A percentile compares a stretch with the other conserved stretches of the same genome.
Evolutionary conservation across 1,284 basidiomycete species (phyloP).

Genomic region (Psilocybe mexicana): DNA sequence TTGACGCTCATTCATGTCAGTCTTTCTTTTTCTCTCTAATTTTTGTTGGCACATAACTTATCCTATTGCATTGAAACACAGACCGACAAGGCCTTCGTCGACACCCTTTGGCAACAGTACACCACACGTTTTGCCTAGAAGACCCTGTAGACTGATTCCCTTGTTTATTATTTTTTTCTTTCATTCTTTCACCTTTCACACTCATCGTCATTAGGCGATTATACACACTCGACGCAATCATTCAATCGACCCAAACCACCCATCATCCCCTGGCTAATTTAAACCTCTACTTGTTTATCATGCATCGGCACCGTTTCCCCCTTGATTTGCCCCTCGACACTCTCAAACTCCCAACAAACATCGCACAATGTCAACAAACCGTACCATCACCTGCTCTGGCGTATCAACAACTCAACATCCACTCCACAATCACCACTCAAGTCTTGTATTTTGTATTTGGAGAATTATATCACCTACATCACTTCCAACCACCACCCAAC

Average conservation of each 20-base stretch:
- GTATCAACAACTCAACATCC: background rate
- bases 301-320: slow-evolving; percentile 6
- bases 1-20: slow-evolving; percentile 70
- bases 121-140: slow-evolving; percentile 27
- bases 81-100: slow-evolving; percentile 54
- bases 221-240: slow-evolving; percentile 6
- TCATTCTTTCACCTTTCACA: background rate
- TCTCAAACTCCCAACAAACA: background rate
- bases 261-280: slow-evolving; percentile 9
- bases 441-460: background rate
- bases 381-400: background rate
- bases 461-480: too few species aligned
- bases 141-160: background rate
- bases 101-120: slow-evolving; percentile 52
- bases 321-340: background rate
- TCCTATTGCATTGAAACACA: slow-evolving; percentile 23
- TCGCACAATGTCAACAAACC: background rate
- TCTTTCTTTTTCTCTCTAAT: slow-evolving; percentile 17
- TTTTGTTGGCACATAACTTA: background rate
- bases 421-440: background rate
- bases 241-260: slow-evolving; percentile 1
- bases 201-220: slow-evolving; percentile 1
- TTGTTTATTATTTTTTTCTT: background rate
- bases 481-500: background rate
- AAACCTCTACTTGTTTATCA: slow-evolving; percentile 15